Evolutionary conservation across 1,139 yeast species (phyloP).

Genomic region (Protomyces pachydermus): DNA sequence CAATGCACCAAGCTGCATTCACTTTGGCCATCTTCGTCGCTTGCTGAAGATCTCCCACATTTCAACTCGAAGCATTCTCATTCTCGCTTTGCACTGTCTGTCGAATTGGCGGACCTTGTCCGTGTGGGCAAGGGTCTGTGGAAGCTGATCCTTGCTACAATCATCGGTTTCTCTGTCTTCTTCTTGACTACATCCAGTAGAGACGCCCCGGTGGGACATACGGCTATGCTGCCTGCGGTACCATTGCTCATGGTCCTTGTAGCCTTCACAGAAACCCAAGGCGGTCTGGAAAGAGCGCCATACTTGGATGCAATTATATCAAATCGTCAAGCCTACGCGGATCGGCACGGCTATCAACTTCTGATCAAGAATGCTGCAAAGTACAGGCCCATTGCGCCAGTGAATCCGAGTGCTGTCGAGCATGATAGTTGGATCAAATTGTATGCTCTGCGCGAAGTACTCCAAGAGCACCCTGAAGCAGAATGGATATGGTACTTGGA

Average conservation of each 20-base stretch:
- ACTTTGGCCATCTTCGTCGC: no score
- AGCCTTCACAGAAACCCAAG: slow-evolving; percentile 57
- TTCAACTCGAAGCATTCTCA: no score
- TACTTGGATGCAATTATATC: slow-evolving; percentile 64
- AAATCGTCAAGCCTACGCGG: slow-evolving; percentile 79
- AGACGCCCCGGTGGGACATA: background rate
- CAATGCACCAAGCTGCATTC: no score
- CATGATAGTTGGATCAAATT: slow-evolving; percentile 55
- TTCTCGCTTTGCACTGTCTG: no score
- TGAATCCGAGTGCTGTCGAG: background rate
- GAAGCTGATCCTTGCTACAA: background rate
- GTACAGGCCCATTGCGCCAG: slow-evolving; percentile 28
- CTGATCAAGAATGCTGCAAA: background rate
- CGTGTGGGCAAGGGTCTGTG: background rate
- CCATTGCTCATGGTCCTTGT: slow-evolving; percentile 74
- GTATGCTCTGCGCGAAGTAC: slow-evolving; percentile 65
- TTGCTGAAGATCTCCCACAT: no score
- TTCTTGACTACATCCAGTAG: background rate
- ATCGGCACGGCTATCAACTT: slow-evolving; percentile 46
- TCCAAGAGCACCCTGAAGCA: slow-evolving; percentile 79
- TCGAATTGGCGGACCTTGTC: background rate
- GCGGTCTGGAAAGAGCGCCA: slow-evolving; percentile 48
- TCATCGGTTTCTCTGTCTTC: background rate
- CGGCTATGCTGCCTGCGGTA: background rate
- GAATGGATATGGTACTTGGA: slow-evolving; percentile 82